Evolutionary conservation across 78 protist species (phyloP).

Genomic region (Tieghemostelium lacteum): DNA sequence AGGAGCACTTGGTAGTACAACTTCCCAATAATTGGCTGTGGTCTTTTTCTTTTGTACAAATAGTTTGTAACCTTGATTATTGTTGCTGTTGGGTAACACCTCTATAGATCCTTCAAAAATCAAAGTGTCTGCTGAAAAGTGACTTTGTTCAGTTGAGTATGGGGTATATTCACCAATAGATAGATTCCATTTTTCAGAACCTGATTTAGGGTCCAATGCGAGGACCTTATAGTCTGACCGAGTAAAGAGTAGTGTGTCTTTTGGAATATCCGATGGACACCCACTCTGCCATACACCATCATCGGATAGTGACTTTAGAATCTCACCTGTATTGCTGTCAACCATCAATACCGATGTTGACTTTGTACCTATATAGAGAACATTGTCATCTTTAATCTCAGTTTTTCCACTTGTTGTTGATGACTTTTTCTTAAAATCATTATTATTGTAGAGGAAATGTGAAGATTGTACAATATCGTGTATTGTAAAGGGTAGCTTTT

Average conservation of each 20-base stretch:
- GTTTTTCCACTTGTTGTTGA: neutral
- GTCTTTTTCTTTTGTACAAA: slow-evolving; percentile 4
- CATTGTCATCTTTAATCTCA: neutral
- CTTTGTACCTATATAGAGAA: slow-evolving; percentile 37
- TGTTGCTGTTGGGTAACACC: slow-evolving; percentile 15
- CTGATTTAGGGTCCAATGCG: slow-evolving; percentile 49
- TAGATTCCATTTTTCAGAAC: slow-evolving; percentile 50
- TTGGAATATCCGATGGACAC: slow-evolving; percentile 4
- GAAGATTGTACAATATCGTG: slow-evolving; percentile 44
- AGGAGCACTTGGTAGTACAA: slow-evolving; percentile 24
- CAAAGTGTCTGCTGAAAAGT: slow-evolving; percentile 16
- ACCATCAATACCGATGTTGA: slow-evolving; percentile 26
- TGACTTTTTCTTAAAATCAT: neutral
- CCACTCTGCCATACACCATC: slow-evolving; percentile 18
- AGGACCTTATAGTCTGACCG: slow-evolving; percentile 53
- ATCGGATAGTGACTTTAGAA: slow-evolving; percentile 13
- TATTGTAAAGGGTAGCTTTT: slow-evolving; percentile 45
- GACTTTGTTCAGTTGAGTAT: slow-evolving; percentile 13
- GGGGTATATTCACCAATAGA: slow-evolving; percentile 64
- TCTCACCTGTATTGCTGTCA: slow-evolving; percentile 16
- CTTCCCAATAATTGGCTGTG: slow-evolving; percentile 25
- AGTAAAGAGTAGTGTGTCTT: slow-evolving; percentile 6
- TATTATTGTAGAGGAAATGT: neutral
- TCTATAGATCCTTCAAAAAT: slow-evolving; percentile 31
- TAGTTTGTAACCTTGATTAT: slow-evolving; percentile 13